A percentile compares a stretch with the other conserved stretches of the same genome.
phyloP scores from a whole-genome alignment of 2,329 filamentous ascomycete genomes.

The Tolypocladium cylindrosporum region DNA sequence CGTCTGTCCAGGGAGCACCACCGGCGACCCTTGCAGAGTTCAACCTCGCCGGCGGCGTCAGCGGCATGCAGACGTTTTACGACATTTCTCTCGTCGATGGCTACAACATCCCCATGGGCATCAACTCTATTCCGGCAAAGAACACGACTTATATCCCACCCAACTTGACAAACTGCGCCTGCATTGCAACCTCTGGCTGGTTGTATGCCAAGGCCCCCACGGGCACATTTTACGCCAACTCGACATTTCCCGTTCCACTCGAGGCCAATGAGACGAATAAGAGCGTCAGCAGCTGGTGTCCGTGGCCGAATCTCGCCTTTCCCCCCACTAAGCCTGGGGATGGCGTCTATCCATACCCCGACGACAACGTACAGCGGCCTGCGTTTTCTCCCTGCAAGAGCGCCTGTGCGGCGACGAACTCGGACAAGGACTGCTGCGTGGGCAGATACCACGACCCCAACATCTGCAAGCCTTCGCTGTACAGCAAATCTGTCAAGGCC shows the following conservation, averaged over 20 bases:
- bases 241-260: constrained; percentile 56
- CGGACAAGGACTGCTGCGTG: constrained; percentile 64
- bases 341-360: constrained; percentile 72
- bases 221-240: constrained; percentile 52
- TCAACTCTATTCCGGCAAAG: constrained; percentile 48
- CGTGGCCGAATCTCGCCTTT: constrained; percentile 63
- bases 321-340: constrained; percentile 61
- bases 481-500: constrained; percentile 59
- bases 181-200: constrained; percentile 59
- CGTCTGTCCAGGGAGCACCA: constrained; percentile 46
- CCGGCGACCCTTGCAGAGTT: constrained; percentile 76
- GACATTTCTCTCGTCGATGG: constrained; percentile 80
- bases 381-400: constrained; percentile 70
- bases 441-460: constrained; percentile 55
- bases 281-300: constrained; percentile 62
- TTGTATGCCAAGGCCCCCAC: constrained; percentile 44
- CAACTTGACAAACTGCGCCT: constrained; percentile 67
- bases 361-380: constrained; percentile 60
- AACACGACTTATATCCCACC: constrained; percentile 60
- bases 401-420: constrained; percentile 60
- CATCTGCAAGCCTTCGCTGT: constrained; percentile 56
- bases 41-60: constrained; percentile 57
- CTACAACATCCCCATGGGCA: constrained; percentile 67
- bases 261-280: constrained; percentile 48
- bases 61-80: constrained; percentile 60